A percentile compares a stretch with the other conserved stretches of the same genome.
Evolutionary conservation across 1,139 yeast genomes (phyloP).

Genomic region (Diutina scorzettiae): DNA sequence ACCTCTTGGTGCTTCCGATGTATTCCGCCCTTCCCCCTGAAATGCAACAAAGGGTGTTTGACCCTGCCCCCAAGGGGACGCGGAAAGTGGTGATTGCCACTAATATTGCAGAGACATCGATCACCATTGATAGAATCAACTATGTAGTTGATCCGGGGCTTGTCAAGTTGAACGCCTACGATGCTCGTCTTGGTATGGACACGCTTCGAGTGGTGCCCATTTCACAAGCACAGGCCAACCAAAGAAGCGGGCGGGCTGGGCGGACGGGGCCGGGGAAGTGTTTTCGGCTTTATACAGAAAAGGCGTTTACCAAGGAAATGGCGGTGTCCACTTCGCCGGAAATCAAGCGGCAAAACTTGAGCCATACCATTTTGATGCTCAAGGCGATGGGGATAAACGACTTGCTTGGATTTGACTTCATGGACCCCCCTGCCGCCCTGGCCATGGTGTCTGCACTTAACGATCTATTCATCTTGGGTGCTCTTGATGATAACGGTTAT

Average conservation of each 20-base stretch:
- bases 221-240: constrained; percentile 75
- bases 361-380: constrained; percentile 76
- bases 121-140: constrained; percentile 68
- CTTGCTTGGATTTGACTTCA: constrained; percentile 67
- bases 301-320: constrained; percentile 63
- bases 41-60: constrained; percentile 60
- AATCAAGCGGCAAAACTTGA: constrained; percentile 80
- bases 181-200: constrained; percentile 69
- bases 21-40: constrained; percentile 72
- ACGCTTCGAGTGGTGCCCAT: constrained; percentile 62
- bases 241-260: constrained; percentile 78
- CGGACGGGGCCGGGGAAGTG: constrained; percentile 82
- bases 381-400: constrained; percentile 94
- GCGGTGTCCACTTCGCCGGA: constrained; percentile 79
- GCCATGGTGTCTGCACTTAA: constrained; percentile 71
- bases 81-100: constrained; percentile 71
- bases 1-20: constrained; percentile 73
- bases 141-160: constrained; percentile 77
- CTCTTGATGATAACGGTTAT: constrained; percentile 68
- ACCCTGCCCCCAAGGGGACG: constrained; percentile 59
- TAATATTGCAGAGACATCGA: constrained; percentile 67
- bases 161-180: constrained; percentile 67
- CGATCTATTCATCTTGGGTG: constrained; percentile 72
- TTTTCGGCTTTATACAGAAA: constrained; percentile 60
- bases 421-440: constrained; percentile 86